Conservation (phyloP, 345 rosid species). For the Arabidopsis suecica region DNA sequence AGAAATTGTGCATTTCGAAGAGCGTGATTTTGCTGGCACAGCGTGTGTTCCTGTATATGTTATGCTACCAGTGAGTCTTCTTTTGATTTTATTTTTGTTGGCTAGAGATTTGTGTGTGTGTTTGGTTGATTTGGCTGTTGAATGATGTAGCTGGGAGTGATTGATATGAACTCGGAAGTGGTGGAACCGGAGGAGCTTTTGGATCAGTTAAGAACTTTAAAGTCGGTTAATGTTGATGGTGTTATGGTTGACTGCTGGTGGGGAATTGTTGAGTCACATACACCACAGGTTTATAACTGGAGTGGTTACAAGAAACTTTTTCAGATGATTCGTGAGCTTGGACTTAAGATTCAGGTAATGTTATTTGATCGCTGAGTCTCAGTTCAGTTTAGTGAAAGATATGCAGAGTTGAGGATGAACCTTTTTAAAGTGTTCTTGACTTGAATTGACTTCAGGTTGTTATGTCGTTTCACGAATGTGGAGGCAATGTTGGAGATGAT, state of each 20-base stretch:
- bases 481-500: constrained; percentile 97
- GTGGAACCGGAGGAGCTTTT: constrained; percentile 69
- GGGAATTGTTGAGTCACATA: constrained; percentile 89
- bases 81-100: neutral
- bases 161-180: constrained; percentile 75
- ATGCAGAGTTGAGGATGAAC: constrained; percentile 15
- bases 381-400: neutral
- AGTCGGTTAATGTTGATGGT: constrained; percentile 82
- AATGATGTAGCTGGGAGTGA: constrained; percentile 69
- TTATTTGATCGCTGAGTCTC: neutral
- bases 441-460: constrained; percentile 64
- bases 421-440: constrained; percentile 20
- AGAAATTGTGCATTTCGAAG: constrained; percentile 42
- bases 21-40: constrained; percentile 87
- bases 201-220: constrained; percentile 67
- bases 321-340: constrained; percentile 74
- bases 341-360: constrained; percentile 79
- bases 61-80: constrained; percentile 81
- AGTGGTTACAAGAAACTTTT: constrained; percentile 83
- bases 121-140: constrained; percentile 27
- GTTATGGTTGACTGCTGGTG: constrained; percentile 97
- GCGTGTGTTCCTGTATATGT: constrained; percentile 85
- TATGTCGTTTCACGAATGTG: constrained; percentile 97
- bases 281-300: constrained; percentile 84
- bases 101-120: neutral